These are phyloP conservation scores for Xylariales sp. DNA, from an alignment of 2,329 filamentous ascomycete genomes.

Conservation along the genomic window DNA sequence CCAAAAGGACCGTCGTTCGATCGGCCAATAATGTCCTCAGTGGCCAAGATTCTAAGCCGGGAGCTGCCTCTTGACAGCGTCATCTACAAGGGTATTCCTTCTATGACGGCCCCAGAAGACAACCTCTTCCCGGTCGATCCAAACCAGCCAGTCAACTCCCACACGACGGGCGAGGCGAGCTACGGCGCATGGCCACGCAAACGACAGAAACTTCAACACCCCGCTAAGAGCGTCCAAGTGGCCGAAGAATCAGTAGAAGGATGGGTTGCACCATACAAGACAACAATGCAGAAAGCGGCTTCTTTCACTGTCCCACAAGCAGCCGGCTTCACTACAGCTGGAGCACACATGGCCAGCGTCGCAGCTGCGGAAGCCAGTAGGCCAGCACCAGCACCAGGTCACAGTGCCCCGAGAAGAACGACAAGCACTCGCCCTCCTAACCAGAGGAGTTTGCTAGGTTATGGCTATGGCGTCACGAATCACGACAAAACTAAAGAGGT, in stretches of 20 bases:
- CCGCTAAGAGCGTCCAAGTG: constrained; percentile 53
- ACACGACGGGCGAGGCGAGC: constrained; percentile 41
- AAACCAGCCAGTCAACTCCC: constrained; percentile 51
- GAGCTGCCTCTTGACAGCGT: constrained; percentile 65
- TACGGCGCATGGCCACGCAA: constrained; percentile 42
- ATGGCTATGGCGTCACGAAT: constrained; percentile 48
- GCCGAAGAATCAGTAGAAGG: constrained; percentile 51
- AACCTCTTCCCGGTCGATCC: constrained; percentile 75
- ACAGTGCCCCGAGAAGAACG: constrained; percentile 35
- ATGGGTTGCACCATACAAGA: constrained; percentile 58
- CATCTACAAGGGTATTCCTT: constrained; percentile 65
- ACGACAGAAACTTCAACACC: constrained; percentile 47
- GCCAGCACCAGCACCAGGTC: constrained; percentile 34
- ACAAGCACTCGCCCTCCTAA: constrained; percentile 42
- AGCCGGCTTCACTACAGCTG: constrained; percentile 72
- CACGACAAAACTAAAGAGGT: constrained; percentile 48
- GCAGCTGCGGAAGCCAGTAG: constrained; percentile 49
- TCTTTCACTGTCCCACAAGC: constrained; percentile 67
- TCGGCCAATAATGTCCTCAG: constrained; percentile 68
- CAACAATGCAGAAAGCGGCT: constrained; percentile 70
- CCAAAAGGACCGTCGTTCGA: constrained; percentile 77
- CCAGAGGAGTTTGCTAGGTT: constrained; percentile 49
- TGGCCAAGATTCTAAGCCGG: constrained; percentile 78
- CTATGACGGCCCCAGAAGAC: constrained; percentile 71
- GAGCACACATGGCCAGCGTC: constrained; percentile 62